Evolutionary conservation across 495 filamentous ascomycete species (phyloP).

Genomic region (Penicillium dipodomyicola): DNA sequence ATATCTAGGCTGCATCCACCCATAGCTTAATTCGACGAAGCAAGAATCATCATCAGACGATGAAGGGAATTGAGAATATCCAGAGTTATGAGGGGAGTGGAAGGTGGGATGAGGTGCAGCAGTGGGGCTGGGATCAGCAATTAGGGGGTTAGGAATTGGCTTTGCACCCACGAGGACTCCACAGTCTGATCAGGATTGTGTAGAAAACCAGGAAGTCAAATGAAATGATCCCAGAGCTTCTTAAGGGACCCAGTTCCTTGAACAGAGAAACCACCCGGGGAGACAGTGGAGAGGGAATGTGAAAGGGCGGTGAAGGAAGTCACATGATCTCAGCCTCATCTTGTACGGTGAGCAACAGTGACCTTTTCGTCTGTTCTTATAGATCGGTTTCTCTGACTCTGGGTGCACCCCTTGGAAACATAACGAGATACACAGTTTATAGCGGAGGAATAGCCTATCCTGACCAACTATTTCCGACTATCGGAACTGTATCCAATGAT

Average conservation of each 20-base stretch:
- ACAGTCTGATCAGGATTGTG: slow-evolving; percentile 14
- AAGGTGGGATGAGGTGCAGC: slow-evolving; percentile 31
- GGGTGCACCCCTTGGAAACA: background rate
- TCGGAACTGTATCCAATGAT: background rate
- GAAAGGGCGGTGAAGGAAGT: slow-evolving; percentile 38
- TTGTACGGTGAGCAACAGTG: background rate
- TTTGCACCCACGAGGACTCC: slow-evolving; percentile 15
- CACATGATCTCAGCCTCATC: slow-evolving; percentile 38
- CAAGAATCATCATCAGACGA: slow-evolving; percentile 33
- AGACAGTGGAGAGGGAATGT: slow-evolving; percentile 15
- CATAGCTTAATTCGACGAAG: slow-evolving; percentile 37
- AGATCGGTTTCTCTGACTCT: background rate
- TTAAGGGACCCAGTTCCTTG: slow-evolving; percentile 5
- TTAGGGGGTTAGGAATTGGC: slow-evolving; percentile 23
- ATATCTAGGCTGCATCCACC: slow-evolving; percentile 40
- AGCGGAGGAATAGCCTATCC: background rate
- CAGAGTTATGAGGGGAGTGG: slow-evolving; percentile 10
- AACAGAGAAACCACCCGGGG: slow-evolving; percentile 11
- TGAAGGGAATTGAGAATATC: slow-evolving; percentile 12
- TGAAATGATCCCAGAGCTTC: slow-evolving; percentile 14
- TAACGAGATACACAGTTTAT: too few species aligned
- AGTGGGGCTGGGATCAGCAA: slow-evolving; percentile 25
- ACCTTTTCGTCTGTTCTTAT: background rate
- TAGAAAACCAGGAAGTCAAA: slow-evolving; percentile 8
- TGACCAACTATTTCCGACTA: background rate